Conservation (phyloP, 129 eudicot species). For the Flaveria bidentis region DNA sequence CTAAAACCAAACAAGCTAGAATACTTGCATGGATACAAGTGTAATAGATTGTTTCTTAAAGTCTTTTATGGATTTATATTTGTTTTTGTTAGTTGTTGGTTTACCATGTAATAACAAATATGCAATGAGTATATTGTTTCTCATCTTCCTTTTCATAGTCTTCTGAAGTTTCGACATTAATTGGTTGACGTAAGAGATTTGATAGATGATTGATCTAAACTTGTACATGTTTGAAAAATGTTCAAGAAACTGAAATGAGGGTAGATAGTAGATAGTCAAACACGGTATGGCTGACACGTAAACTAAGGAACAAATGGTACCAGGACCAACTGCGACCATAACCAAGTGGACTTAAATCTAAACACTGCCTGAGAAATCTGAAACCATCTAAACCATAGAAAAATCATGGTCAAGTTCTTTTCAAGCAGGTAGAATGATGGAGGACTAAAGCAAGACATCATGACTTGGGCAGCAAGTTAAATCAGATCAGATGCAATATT, state of each 20-base stretch:
- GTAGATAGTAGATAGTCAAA: neutral
- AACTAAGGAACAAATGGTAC: neutral
- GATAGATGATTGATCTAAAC: neutral
- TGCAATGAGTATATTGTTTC: slow-evolving; percentile 16
- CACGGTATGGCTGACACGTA: neutral
- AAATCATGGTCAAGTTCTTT: neutral
- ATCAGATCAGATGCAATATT: neutral
- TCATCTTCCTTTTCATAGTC: neutral
- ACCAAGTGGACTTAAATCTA: neutral
- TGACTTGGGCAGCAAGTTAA: neutral
- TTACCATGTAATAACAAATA: slow-evolving; percentile 21
- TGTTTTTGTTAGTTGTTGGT: slow-evolving; percentile 18
- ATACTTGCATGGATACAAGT: slow-evolving; percentile 23
- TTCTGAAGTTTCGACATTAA: neutral
- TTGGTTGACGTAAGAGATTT: neutral
- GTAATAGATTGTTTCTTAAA: slow-evolving; percentile 26
- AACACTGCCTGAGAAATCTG: no score
- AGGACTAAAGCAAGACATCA: neutral
- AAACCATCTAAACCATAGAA: no score
- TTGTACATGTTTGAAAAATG: neutral
- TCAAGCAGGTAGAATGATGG: neutral
- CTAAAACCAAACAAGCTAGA: slow-evolving; percentile 21
- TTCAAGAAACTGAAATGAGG: neutral
- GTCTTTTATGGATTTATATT: slow-evolving; percentile 15
- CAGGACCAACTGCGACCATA: neutral